These are phyloP conservation scores for Nidularia sp. DNA, from an alignment of 768 basidiomycete genomes.

Conservation along the genomic window DNA sequence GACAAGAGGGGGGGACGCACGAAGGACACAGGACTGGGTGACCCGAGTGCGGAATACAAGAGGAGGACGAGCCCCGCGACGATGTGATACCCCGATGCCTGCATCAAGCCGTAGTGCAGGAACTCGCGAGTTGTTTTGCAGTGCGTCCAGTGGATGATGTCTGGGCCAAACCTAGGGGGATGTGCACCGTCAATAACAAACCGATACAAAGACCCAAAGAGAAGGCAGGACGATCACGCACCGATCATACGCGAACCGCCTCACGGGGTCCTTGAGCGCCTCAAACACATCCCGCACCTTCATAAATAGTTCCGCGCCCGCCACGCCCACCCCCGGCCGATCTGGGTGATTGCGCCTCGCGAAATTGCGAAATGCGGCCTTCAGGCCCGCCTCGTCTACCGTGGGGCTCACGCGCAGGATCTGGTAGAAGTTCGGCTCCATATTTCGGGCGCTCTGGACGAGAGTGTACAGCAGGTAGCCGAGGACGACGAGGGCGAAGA, in stretches of 20 bases:
- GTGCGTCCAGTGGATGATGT: constrained; percentile 58
- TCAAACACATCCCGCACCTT: constrained; percentile 72
- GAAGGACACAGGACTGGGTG: constrained; percentile 56
- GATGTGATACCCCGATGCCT: constrained; percentile 64
- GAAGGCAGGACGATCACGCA: constrained; percentile 22
- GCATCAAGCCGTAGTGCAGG: constrained; percentile 59
- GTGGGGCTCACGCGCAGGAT: constrained; percentile 57
- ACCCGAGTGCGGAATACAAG: constrained; percentile 60
- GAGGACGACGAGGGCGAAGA: constrained; percentile 60
- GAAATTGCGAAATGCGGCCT: constrained; percentile 70
- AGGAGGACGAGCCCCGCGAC: constrained; percentile 53
- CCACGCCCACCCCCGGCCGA: constrained; percentile 50
- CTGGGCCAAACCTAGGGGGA: constrained; percentile 66
- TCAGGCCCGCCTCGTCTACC: constrained; percentile 67
- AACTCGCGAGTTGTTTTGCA: constrained; percentile 71
- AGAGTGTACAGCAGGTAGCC: constrained; percentile 67
- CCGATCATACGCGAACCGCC: constrained; percentile 86
- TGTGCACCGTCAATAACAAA: no score
- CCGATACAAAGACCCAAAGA: no score
- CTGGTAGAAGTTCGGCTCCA: constrained; percentile 76
- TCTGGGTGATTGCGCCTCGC: constrained; percentile 78
- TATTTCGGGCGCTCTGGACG: constrained; percentile 47
- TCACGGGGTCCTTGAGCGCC: constrained; percentile 70
- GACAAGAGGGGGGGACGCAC: constrained; percentile 36
- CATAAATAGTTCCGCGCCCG: constrained; percentile 66